Evolutionary conservation across 2,329 filamentous ascomycete species (phyloP).

Genomic region (Metarhizium album): DNA sequence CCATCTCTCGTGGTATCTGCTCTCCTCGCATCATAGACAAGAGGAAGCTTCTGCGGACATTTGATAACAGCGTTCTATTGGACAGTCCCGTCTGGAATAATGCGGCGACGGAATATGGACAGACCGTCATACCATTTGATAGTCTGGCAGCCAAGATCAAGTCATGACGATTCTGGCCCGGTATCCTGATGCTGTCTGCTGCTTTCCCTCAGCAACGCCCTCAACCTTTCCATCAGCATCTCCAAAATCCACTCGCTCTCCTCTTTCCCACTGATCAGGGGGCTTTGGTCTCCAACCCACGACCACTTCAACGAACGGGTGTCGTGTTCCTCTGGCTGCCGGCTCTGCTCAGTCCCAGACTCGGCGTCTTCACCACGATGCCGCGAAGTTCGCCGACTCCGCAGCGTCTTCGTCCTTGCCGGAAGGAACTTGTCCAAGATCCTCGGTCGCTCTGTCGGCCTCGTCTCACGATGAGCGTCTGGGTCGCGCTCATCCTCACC

Average conservation of each 20-base stretch:
- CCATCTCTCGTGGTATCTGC: no score
- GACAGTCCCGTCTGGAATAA: no score
- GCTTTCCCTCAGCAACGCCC: not conserved
- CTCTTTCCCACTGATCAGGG: conserved; percentile 55
- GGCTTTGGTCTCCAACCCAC: conserved; percentile 60
- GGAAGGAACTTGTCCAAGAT: not conserved
- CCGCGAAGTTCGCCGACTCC: conserved; percentile 4
- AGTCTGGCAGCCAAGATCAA: no score
- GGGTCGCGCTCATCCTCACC: conserved; percentile 48
- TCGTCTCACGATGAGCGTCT: conserved; percentile 35
- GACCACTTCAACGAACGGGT: conserved; percentile 45
- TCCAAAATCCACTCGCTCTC: conserved; percentile 68
- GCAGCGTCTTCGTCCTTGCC: conserved; percentile 5
- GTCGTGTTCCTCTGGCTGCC: not conserved
- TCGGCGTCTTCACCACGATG: conserved; percentile 10
- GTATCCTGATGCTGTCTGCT: no score
- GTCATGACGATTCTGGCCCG: no score
- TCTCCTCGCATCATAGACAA: no score
- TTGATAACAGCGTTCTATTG: no score
- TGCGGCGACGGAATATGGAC: no score
- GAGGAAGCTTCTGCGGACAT: no score
- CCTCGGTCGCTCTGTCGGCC: not conserved
- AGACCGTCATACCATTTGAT: no score
- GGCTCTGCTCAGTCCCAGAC: not conserved
- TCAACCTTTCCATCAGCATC: conserved; percentile 44